Base-by-base conservation (phyloP, 2,329 filamentous ascomycete genomes). In the Rutstroemia sydowiana region DNA sequence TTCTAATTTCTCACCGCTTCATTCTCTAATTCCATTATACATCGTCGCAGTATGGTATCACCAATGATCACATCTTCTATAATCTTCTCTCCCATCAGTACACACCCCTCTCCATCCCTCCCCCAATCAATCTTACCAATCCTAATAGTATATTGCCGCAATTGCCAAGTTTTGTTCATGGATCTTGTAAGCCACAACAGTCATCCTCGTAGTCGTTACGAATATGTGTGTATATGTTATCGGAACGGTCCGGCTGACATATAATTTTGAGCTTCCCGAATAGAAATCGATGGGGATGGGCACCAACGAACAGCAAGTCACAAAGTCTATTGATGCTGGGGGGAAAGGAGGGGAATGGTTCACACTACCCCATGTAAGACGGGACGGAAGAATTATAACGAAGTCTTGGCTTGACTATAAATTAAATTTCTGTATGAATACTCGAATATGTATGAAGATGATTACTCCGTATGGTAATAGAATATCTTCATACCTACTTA, bases 201-300 rank as follows among this genome's bases (percentile, higher is more conserved):
- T 28, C 34, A 40, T 39, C 14, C 23, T 16, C 26, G 20, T n/a
- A 32, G 31, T 47, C 45, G 32, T 30, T 48, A 23, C n/a, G n/a
- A n/a, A n/a, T n/a, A n/a, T n/a, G n/a, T n/a, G n/a, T n/a, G n/a
- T n/a, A n/a, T n/a, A n/a, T n/a, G n/a, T 40, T 37, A n/a, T 48
- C 46, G 46, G 46, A 42, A 42, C 46, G 37, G 37, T 48, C 46
- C 46, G 37, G 46, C 46, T 48, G 46, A 48, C 46, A 42, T 42
- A 42, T 42, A 5, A 7, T 4, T 18, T 11, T 32, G n/a, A n/a
- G 34, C 34, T 16, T 37, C 18, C 34, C 34, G 34, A 37, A 37
- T 37, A 18, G 34, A 37, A n/a, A 18, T n/a, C n/a, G 34, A 37
- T 9, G 34, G 18, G 18, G 18, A 37, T n/a, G 34, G 13, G 34